Percentiles rank a stretch among this genome's conserved stretches.
Evolutionary conservation across 2,329 filamentous ascomycete genomes (phyloP).

Genomic region (Rutstroemia sp.): DNA sequence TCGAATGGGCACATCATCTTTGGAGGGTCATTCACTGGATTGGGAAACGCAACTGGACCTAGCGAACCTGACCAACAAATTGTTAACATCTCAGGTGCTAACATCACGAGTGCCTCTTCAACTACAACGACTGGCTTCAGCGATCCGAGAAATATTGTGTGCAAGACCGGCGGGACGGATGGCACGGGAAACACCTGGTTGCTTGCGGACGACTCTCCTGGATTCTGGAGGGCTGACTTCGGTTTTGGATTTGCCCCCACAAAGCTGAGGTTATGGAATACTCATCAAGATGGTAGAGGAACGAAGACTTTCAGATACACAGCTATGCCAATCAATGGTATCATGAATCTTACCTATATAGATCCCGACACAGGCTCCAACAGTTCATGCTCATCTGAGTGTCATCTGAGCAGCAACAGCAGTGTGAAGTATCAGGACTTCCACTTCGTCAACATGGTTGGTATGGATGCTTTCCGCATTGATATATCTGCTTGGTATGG

Average conservation of each 20-base stretch:
- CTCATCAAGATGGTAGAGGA: constrained; percentile 72
- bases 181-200: constrained; percentile 77
- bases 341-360: constrained; percentile 91
- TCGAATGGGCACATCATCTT: constrained; percentile 83
- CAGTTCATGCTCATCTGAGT: constrained; percentile 69
- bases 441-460: constrained; percentile 77
- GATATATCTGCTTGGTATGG: constrained; percentile 88
- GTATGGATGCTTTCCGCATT: constrained; percentile 80
- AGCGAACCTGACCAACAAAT: constrained; percentile 63
- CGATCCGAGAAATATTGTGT: constrained; percentile 76
- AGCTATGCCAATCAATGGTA: constrained; percentile 77
- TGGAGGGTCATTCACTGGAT: constrained; percentile 79
- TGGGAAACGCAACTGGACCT: constrained; percentile 71
- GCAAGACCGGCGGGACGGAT: constrained; percentile 61
- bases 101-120: constrained; percentile 60
- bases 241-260: constrained; percentile 80
- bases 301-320: constrained; percentile 85
- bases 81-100: constrained; percentile 76
- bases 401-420: constrained; percentile 69
- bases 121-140: constrained; percentile 56
- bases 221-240: constrained; percentile 79
- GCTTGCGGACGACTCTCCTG: constrained; percentile 64
- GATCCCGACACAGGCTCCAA: constrained; percentile 65
- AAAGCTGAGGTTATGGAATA: constrained; percentile 83
- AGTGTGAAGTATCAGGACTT: constrained; percentile 76